phyloP scores from a whole-genome alignment of 2,329 filamentous ascomycete species.

The Pseudomassariella vexata region DNA sequence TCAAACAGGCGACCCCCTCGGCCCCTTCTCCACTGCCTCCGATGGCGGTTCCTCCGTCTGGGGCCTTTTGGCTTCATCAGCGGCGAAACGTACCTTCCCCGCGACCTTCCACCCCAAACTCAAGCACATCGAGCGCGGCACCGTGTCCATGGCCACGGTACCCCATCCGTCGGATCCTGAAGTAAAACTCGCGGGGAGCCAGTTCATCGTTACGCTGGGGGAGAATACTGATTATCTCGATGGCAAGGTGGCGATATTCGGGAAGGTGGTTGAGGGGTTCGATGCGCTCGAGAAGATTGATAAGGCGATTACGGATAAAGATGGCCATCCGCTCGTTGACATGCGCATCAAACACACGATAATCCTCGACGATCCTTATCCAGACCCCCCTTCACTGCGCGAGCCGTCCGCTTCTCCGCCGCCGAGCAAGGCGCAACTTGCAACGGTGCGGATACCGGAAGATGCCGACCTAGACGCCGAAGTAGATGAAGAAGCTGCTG shows the following conservation, averaged over 20 bases:
- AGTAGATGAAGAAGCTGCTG: constrained; percentile 70
- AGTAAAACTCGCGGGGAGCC: constrained; percentile 75
- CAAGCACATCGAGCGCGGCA: constrained; percentile 84
- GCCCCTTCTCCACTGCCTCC: constrained; percentile 75
- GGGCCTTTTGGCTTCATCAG: constrained; percentile 67
- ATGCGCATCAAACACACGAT: constrained; percentile 92
- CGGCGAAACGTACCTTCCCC: constrained; percentile 69
- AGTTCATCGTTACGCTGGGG: constrained; percentile 89
- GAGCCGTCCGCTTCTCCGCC: constrained; percentile 76
- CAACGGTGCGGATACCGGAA: constrained; percentile 85
- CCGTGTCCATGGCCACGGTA: constrained; percentile 95
- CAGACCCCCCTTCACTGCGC: constrained; percentile 70
- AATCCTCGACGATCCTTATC: constrained; percentile 85
- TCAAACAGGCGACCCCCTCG: constrained; percentile 90
- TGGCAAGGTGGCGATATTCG: constrained; percentile 91
- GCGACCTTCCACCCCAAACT: constrained; percentile 82
- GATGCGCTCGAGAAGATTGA: constrained; percentile 94
- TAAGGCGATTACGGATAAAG: constrained; percentile 77
- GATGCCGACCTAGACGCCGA: constrained; percentile 74
- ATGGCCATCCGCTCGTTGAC: constrained; percentile 83
- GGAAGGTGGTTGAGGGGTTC: constrained; percentile 92
- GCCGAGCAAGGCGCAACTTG: constrained; percentile 78
- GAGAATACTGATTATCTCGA: constrained; percentile 88
- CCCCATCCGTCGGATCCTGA: constrained; percentile 72
- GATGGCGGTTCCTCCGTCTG: constrained; percentile 93